Percentiles rank a stretch among this genome's conserved stretches.
Conservation (phyloP, 371 early-diverging fungal genomes). For the Rhizopus delemar region DNA sequence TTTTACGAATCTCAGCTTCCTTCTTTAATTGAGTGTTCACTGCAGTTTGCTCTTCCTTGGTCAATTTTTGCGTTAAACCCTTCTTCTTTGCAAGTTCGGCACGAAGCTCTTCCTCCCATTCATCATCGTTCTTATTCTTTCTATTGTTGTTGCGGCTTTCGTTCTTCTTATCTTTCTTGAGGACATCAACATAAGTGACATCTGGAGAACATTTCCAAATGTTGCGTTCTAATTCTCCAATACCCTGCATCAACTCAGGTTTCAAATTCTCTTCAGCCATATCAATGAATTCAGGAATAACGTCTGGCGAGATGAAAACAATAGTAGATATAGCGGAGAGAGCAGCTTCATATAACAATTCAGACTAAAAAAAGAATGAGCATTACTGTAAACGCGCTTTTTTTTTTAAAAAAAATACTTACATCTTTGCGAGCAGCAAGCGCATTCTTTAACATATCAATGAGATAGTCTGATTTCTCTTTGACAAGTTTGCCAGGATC, state of each 20-base stretch:
- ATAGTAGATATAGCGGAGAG: conserved; percentile 58
- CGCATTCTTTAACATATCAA: conserved; percentile 43
- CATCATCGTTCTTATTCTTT: conserved; percentile 68
- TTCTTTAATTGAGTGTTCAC: conserved; percentile 74
- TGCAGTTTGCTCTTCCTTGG: conserved; percentile 82
- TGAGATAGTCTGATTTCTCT: conserved; percentile 41
- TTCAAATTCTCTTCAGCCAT: conserved; percentile 48
- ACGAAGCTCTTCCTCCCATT: conserved; percentile 85
- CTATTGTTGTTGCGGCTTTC: conserved; percentile 50
- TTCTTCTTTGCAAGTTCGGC: conserved; percentile 78
- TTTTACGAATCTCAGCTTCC: conserved; percentile 72
- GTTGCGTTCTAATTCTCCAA: conserved; percentile 55
- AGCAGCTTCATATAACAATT: conserved; percentile 57
- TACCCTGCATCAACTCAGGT: conserved; percentile 45
- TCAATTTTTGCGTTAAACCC: conserved; percentile 58
- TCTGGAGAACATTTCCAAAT: conserved; percentile 76
- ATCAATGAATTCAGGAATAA: conserved; percentile 50
- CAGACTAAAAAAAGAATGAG: conserved; percentile 41
- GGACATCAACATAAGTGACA: conserved; percentile 64
- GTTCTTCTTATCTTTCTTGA: conserved; percentile 52
- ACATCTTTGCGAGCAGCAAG: conserved; percentile 30
- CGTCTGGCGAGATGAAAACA: conserved; percentile 58
- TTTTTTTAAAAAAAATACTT: neutral
- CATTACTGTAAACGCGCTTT: neutral
- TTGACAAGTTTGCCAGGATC: conserved; percentile 74